Evolutionary conservation across 2,329 filamentous ascomycete species (phyloP).

Genomic region (Ceratocystis destructans): DNA sequence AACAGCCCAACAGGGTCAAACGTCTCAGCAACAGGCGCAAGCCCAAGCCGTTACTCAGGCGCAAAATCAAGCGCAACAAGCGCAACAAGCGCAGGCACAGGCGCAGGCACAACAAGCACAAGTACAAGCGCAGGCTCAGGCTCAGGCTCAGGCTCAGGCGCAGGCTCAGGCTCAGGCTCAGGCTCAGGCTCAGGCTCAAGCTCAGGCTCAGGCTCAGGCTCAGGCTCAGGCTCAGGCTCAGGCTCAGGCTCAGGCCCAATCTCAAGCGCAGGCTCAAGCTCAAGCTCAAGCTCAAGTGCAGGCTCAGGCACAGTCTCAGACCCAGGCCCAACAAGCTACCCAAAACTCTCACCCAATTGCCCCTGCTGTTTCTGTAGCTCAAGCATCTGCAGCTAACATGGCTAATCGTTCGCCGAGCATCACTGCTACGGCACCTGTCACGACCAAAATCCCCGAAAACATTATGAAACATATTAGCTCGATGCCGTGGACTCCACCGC

Average conservation of each 20-base stretch:
- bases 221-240: slow-evolving; percentile 22
- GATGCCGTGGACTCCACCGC: slow-evolving; percentile 35
- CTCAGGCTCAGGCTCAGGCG: slow-evolving; percentile 12
- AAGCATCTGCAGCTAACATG: slow-evolving; percentile 20
- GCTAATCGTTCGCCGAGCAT: slow-evolving; percentile 20
- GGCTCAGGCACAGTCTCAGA: slow-evolving; percentile 18
- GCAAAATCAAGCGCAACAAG: slow-evolving; percentile 23
- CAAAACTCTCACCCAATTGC: slow-evolving; percentile 16
- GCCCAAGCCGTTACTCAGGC: slow-evolving; percentile 21
- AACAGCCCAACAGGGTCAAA: slow-evolving; percentile 20
- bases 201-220: slow-evolving; percentile 19
- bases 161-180: slow-evolving; percentile 23
- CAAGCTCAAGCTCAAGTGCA: slow-evolving; percentile 21
- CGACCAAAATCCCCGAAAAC: slow-evolving; percentile 30
- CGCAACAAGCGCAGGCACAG: slow-evolving; percentile 25
- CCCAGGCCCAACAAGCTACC: slow-evolving; percentile 12
- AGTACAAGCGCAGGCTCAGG: slow-evolving; percentile 19
- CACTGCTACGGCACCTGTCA: slow-evolving; percentile 22
- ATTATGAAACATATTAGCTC: slow-evolving; percentile 36
- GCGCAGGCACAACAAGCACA: slow-evolving; percentile 22
- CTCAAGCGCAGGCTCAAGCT: slow-evolving; percentile 20
- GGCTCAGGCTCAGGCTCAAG: slow-evolving; percentile 20
- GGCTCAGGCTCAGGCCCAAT: slow-evolving; percentile 20
- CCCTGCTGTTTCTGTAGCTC: slow-evolving; percentile 18
- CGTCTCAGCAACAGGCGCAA: slow-evolving; percentile 22